Evolutionary conservation across 352 stramenopile genomes (phyloP).

Genomic region (Peronospora destructor): DNA sequence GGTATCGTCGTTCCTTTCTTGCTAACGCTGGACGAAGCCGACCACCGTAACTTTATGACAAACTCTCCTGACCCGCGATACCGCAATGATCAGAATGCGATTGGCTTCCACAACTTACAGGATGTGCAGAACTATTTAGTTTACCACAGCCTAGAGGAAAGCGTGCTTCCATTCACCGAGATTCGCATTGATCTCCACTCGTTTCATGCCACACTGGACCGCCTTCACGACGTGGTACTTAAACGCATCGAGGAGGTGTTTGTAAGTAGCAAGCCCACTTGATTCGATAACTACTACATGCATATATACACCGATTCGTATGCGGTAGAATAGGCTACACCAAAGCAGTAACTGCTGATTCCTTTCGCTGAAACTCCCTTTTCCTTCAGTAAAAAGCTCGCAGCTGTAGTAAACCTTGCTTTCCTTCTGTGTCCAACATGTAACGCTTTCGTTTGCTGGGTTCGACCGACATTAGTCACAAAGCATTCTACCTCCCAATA

Average conservation of each 20-base stretch:
- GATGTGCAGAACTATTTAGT: constrained; percentile 71
- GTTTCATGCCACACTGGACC: constrained; percentile 79
- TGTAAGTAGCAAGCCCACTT: constrained; percentile 14
- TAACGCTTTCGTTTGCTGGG: too few species aligned
- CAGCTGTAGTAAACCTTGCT: too few species aligned
- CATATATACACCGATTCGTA: not conserved
- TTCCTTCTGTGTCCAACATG: too few species aligned
- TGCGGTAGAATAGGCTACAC: too few species aligned
- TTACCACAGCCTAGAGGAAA: constrained; percentile 36
- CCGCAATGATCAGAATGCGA: constrained; percentile 38
- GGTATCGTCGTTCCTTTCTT: constrained; percentile 81
- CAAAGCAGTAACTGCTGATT: not conserved
- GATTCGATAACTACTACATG: not conserved
- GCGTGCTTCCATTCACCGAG: constrained; percentile 60
- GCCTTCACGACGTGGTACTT: constrained; percentile 81
- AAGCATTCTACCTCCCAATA: too few species aligned
- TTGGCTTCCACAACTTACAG: constrained; percentile 72
- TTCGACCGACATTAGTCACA: too few species aligned
- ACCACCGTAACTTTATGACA: constrained; percentile 74
- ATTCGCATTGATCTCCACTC: constrained; percentile 81
- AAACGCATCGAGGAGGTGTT: constrained; percentile 79
- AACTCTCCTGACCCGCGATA: constrained; percentile 82
- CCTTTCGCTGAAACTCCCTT: not conserved
- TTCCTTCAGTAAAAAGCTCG: too few species aligned
- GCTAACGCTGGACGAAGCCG: constrained; percentile 51